These are phyloP conservation scores for Paulownia fortunei DNA, from an alignment of 257 asterid species.

Conservation along the genomic window DNA sequence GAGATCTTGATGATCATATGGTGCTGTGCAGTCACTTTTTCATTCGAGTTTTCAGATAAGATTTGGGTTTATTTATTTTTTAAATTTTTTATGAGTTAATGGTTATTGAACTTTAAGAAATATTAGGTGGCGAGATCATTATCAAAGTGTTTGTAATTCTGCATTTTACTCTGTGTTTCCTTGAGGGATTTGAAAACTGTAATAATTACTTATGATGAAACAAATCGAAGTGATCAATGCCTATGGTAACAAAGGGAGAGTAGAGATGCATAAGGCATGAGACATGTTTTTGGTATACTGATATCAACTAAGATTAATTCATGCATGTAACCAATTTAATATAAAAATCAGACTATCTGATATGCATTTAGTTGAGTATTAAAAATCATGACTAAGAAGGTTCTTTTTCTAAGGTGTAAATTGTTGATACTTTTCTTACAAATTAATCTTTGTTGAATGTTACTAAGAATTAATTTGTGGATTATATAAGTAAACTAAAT, in stretches of 20 bases:
- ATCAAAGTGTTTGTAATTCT: neutral
- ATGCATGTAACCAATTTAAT: neutral
- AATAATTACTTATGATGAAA: slow-evolving; percentile 14
- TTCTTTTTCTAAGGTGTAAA: neutral
- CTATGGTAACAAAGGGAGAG: slow-evolving; percentile 12
- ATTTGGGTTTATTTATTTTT: neutral
- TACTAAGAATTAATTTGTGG: neutral
- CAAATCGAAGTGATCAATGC: slow-evolving; percentile 17
- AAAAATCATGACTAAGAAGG: neutral
- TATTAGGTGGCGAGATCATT: neutral
- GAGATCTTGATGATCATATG: slow-evolving; percentile 36
- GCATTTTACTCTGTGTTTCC: slow-evolving; percentile 1
- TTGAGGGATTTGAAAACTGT: neutral
- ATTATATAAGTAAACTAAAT: neutral
- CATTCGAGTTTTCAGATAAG: neutral
- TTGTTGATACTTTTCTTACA: neutral
- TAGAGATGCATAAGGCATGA: neutral
- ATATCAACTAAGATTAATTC: neutral
- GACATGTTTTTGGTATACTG: neutral
- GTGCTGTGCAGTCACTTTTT: neutral
- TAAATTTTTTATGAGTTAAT: neutral
- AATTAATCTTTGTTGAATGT: neutral
- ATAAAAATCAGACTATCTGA: neutral
- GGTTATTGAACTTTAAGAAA: slow-evolving; percentile 4
- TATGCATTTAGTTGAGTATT: slow-evolving; percentile 8